Evolutionary conservation across 192 early-diverging fungal genomes (phyloP).

Genomic region (Diversispora eburnea): DNA sequence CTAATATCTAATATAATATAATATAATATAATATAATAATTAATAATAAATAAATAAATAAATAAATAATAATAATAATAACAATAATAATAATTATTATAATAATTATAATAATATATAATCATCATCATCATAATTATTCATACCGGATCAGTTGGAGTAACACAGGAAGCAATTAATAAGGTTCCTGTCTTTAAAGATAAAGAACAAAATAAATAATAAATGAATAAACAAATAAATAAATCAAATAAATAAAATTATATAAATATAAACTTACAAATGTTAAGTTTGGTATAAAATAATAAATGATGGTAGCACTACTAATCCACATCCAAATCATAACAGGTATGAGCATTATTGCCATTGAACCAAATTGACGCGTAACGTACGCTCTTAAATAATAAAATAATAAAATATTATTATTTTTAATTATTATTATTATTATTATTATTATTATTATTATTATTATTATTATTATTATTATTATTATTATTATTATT

Average conservation of each 20-base stretch:
- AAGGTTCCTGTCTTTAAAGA: constrained; percentile 59
- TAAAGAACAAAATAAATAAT: constrained; percentile 1
- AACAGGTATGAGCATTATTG: constrained; percentile 71
- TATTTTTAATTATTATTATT: background rate
- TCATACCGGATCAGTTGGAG: constrained; percentile 89
- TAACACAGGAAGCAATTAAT: constrained; percentile 76
- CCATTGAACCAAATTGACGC: constrained; percentile 58
- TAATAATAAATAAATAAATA: too few species aligned
- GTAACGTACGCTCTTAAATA: constrained; percentile 58
- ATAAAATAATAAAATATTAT: background rate
- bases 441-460: too few species aligned
- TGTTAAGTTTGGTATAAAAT: constrained; percentile 43
- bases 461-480: too few species aligned
- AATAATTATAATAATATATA: too few species aligned
- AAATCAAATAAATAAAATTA: constrained; percentile 1
- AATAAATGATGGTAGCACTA: constrained; percentile 58
- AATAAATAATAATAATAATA: too few species aligned
- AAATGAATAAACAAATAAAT: constrained; percentile 5
- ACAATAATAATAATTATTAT: too few species aligned
- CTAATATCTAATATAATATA: constrained; percentile 47
- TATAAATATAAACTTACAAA: constrained; percentile 42
- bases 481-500: too few species aligned
- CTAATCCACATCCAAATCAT: constrained; percentile 83
- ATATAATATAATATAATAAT: constrained; percentile 47
- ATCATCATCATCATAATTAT: constrained; percentile 32